phyloP scores from a whole-genome alignment of 78 protist species.

The Planoprotostelium fungivorum region DNA sequence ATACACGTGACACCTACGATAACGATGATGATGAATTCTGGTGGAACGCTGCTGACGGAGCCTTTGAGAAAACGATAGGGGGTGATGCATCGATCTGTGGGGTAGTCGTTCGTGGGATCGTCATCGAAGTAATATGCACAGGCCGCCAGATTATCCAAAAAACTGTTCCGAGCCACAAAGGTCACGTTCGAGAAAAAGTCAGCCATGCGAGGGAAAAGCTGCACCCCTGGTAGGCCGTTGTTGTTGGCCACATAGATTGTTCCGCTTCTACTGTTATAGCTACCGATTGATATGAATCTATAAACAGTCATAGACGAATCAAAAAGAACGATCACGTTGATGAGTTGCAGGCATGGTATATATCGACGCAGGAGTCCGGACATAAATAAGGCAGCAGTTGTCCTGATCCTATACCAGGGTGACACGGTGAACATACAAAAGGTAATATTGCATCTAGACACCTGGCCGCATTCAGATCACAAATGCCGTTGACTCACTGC shows the following conservation, averaged over 20 bases:
- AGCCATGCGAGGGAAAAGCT: background rate
- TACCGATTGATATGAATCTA: too few species aligned
- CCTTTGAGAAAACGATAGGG: background rate
- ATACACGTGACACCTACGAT: background rate
- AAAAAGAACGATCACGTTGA: background rate
- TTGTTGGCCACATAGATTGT: background rate
- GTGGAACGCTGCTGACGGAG: background rate
- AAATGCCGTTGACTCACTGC: too few species aligned
- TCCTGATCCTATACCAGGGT: background rate
- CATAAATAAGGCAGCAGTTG: background rate
- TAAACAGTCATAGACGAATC: too few species aligned
- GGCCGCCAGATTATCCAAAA: background rate
- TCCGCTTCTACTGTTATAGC: background rate
- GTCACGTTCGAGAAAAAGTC: background rate
- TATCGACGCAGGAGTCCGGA: background rate
- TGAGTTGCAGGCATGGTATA: background rate
- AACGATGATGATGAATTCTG: background rate
- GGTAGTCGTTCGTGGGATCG: background rate
- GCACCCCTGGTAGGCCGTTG: background rate
- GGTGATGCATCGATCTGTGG: background rate
- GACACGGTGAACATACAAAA: background rate
- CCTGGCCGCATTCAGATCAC: background rate
- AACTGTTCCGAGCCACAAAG: background rate
- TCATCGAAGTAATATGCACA: background rate
- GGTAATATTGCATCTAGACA: background rate